A percentile compares a stretch with the other conserved stretches of the same genome.
Evolutionary conservation across 345 rosid species (phyloP).

Genomic region (Carallia pectinifolia): DNA sequence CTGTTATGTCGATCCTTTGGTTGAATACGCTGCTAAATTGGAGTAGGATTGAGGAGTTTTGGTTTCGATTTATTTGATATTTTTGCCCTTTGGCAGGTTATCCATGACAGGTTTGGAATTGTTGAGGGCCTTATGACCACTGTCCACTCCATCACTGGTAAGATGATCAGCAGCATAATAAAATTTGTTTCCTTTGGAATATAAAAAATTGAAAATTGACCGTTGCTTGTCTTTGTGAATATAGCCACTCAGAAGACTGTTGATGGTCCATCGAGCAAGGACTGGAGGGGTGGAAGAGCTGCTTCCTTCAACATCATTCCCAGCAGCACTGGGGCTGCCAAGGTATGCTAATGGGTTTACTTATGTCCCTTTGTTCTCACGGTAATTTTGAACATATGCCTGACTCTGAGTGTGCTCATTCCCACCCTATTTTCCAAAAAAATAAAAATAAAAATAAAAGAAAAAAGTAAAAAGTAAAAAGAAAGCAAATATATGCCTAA

Average conservation of each 20-base stretch:
- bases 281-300: slow-evolving; percentile 92
- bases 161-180: not conserved
- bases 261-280: slow-evolving; percentile 78
- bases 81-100: slow-evolving; percentile 38
- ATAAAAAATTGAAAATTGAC: not conserved
- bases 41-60: not conserved
- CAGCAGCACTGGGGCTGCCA: slow-evolving; percentile 81
- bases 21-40: too few relatives aligned
- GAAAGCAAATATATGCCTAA: not conserved
- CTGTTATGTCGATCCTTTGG: not conserved
- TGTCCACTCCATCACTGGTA: slow-evolving; percentile 81
- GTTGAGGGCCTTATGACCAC: slow-evolving; percentile 88
- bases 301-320: slow-evolving; percentile 86
- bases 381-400: not conserved
- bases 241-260: slow-evolving; percentile 76
- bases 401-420: too few relatives aligned
- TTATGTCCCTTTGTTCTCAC: not conserved
- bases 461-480: too few relatives aligned
- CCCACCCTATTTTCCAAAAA: too few relatives aligned
- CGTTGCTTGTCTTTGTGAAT: not conserved
- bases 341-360: slow-evolving; percentile 29
- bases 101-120: slow-evolving; percentile 70
- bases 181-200: not conserved
- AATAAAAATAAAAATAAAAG: too few relatives aligned
- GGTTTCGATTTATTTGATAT: not conserved